Evolutionary conservation across 2,329 filamentous ascomycete species (phyloP), one percentile per base, ranked within the genome.

Genomic region (Trichoderma atroviride): DNA sequence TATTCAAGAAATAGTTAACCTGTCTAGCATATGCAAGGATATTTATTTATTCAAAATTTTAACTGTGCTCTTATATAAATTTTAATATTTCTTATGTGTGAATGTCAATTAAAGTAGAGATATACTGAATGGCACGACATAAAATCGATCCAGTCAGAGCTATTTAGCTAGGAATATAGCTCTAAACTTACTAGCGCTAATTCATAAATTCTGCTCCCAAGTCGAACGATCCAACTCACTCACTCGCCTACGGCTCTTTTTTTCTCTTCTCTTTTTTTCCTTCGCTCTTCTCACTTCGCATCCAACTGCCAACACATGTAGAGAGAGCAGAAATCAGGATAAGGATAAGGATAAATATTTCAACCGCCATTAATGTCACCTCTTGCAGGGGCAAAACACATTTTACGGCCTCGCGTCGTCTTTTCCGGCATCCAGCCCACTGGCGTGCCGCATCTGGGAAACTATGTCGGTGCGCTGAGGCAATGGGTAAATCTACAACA

Each of bases 351-450:
- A 9, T 19, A 37, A 37, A 35, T 1, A 13, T 4, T 35, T 37
- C 16, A 19, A 9, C 9, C n/a, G 10, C n/a, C 22, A 68, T 61
- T 31, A 43, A 68, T 68, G 65, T 57, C 52, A 29, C 65, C 43
- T 24, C 55, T 67, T 16, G 22, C 43, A 6, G 65, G n/a, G 52
- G 47, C 65, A 68, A 60, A 53, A 24, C 47, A 19, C 7, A 16
- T 57, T 59, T 22, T 71, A 56, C 60, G 60, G 55, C 70, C 72
- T 71, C 35, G 84, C 68, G 84, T 91, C 70, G 88, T 98, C 75
- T 97, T 99, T 83, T 98, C 96, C 4, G 96, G 94, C 65, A 99
- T 99, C 74, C 96, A 99, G 80, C 96, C 96, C 22, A 99, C 96
- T 0, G 96, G 95, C 43, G 86, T 96, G 29, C 96, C 96, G 16